These are phyloP conservation scores for Gautieria morchelliformis DNA, from an alignment of 768 basidiomycete species.

Conservation along the genomic window DNA sequence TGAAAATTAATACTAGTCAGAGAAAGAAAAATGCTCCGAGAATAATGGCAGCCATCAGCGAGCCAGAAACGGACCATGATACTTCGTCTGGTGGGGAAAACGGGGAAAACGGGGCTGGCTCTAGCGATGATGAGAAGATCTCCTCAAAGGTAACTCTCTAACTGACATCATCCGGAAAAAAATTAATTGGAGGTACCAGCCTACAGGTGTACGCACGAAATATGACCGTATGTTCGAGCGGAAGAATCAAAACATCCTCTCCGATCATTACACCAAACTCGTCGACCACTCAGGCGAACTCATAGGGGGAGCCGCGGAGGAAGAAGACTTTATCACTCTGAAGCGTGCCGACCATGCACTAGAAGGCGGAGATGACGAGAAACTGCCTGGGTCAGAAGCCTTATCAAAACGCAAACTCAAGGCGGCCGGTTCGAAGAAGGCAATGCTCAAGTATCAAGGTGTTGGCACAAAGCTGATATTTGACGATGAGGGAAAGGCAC, in stretches of 20 bases:
- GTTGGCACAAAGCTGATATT: slow-evolving; percentile 72
- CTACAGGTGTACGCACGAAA: slow-evolving; percentile 62
- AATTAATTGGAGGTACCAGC: not conserved
- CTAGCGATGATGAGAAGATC: slow-evolving; percentile 19
- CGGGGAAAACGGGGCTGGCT: slow-evolving; percentile 22
- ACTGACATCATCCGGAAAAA: not conserved
- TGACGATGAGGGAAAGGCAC: slow-evolving; percentile 77
- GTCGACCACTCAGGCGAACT: slow-evolving; percentile 51
- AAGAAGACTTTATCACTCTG: slow-evolving; percentile 88
- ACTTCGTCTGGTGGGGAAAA: slow-evolving; percentile 15
- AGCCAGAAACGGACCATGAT: slow-evolving; percentile 11
- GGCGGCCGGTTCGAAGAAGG: slow-evolving; percentile 63
- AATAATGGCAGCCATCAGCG: slow-evolving; percentile 21
- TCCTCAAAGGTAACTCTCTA: slow-evolving; percentile 10
- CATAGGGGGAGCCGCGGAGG: slow-evolving; percentile 26
- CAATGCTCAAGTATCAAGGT: slow-evolving; percentile 50
- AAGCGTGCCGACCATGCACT: slow-evolving; percentile 86
- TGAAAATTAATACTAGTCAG: slow-evolving; percentile 57
- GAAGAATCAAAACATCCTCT: slow-evolving; percentile 88
- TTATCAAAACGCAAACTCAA: slow-evolving; percentile 86
- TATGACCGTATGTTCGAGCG: slow-evolving; percentile 98
- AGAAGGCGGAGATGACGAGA: slow-evolving; percentile 21
- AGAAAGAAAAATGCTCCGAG: slow-evolving; percentile 67
- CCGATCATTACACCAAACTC: slow-evolving; percentile 83
- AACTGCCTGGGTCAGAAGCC: slow-evolving; percentile 32